Evolutionary conservation across 495 filamentous ascomycete genomes (phyloP), one percentile per base, ranked within the genome.

Genomic region (Hyaloscypha hepaticicola): DNA sequence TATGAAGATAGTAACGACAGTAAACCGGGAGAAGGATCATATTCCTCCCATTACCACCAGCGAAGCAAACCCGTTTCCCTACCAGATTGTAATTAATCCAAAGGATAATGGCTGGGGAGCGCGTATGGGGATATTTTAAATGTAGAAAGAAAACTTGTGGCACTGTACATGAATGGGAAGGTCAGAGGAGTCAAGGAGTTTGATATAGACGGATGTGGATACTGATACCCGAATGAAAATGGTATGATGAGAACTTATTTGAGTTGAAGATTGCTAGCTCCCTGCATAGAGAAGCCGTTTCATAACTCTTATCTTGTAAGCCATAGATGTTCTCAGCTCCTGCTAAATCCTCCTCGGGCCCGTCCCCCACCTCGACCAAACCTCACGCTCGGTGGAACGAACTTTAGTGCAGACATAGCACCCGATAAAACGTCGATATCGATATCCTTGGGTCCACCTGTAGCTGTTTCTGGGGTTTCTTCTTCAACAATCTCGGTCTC

Each of bases 21-120:
- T 91, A 65, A 96, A 96, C 75, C 76, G 82, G 14, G 90, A 96
- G 70, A 96, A 96, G 74, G 92, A 96, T 72, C 95, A 99, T 77
- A 97, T 99, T 70, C 95, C 95, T 29, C 96, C 95, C 55, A 98
- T 99, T 63, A 97, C 92, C 26, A 94, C 91, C 8, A 93, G 86
- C 70, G 93, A 97, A 31, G 80, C 87, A 53, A 98, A 98, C 72
- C 93, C 96, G 0, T 99, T 99, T 73, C 94, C 95, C 4, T 98
- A 96, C 74, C 86, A 90, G 65, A 96, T 99, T 72, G 81, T 91
- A 25, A 82, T 98, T 34, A 92, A 94, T 66, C 91, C 90, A 19
- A 87, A 89, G 51, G 80, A 74, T 21, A 89, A 92, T 67, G 83
- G 88, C 45, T 96, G 92, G 91, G 89, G 90, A 21, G 86, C 70